A percentile compares a stretch with the other conserved stretches of the same genome.
Evolutionary conservation across 164 flowering plant species (phyloP).

Genomic region (Tinospora cordifolia): DNA sequence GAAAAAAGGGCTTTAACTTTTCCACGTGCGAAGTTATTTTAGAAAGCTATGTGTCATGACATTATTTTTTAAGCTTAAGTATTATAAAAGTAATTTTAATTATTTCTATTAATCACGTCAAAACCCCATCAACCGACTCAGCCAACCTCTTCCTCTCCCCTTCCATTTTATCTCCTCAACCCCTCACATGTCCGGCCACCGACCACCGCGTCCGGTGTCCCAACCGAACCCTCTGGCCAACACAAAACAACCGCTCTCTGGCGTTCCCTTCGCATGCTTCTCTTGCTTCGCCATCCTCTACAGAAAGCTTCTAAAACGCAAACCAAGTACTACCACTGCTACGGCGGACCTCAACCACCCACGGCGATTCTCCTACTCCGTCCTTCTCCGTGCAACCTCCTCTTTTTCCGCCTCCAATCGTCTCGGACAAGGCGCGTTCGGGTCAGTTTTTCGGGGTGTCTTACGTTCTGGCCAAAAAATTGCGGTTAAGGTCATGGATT

Average conservation of each 20-base stretch:
- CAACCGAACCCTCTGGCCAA: too few species aligned
- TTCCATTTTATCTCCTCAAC: background rate
- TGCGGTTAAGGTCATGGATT: conserved; percentile 71
- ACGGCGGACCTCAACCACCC: conserved; percentile 51
- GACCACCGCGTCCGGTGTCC: background rate
- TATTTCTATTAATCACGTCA: too few species aligned
- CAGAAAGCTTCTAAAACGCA: background rate
- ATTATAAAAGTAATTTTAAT: too few species aligned
- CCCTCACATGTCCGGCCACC: background rate
- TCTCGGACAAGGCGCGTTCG: conserved; percentile 84
- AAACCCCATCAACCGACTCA: too few species aligned
- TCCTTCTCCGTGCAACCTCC: conserved; percentile 58
- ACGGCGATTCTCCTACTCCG: conserved; percentile 47
- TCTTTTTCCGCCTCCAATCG: conserved; percentile 52
- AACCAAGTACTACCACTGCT: background rate
- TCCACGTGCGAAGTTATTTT: too few species aligned
- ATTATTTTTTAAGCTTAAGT: too few species aligned
- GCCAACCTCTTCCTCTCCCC: background rate
- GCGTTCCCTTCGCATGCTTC: background rate
- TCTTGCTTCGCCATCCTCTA: background rate
- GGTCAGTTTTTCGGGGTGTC: conserved; percentile 57
- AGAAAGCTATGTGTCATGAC: too few species aligned
- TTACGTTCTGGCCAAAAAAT: conserved; percentile 38
- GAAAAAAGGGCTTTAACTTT: too few species aligned
- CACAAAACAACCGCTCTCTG: background rate